Conservation (phyloP, 768 basidiomycete species). For the Lanmaoa rubissima region DNA sequence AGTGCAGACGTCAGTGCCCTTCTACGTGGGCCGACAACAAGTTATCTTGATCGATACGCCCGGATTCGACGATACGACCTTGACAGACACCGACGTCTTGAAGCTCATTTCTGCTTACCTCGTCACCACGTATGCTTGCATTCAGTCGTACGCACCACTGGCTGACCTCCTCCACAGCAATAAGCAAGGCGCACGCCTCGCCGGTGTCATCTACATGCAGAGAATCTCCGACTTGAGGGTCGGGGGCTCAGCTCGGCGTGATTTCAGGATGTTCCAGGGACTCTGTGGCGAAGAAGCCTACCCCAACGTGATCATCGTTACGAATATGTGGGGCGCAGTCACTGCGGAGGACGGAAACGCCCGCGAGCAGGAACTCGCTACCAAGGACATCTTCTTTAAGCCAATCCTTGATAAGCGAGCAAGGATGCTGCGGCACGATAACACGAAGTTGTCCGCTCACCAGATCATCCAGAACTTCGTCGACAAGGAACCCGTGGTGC, state of each 20-base stretch:
- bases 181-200: constrained; percentile 37
- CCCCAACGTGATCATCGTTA: constrained; percentile 48
- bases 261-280: constrained; percentile 50
- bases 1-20: constrained; percentile 30
- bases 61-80: constrained; percentile 56
- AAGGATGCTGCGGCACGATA: constrained; percentile 41
- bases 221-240: constrained; percentile 50
- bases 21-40: constrained; percentile 30
- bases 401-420: constrained; percentile 47
- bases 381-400: constrained; percentile 47
- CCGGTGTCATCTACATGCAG: constrained; percentile 54
- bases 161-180: constrained; percentile 27
- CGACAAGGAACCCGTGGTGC: constrained; percentile 38
- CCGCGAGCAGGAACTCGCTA: constrained; percentile 46
- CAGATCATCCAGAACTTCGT: constrained; percentile 44
- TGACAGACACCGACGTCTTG: constrained; percentile 50
- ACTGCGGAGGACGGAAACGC: constrained; percentile 34
- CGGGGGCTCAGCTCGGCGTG: constrained; percentile 46
- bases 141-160: background rate
- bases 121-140: constrained; percentile 29
- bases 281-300: constrained; percentile 54
- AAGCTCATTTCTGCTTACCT: constrained; percentile 46
- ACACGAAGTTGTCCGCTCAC: constrained; percentile 43
- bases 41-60: constrained; percentile 59
- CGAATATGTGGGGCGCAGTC: constrained; percentile 52